Percentiles rank a stretch among this genome's conserved stretches.
These are phyloP conservation scores for Xerocomus amazonicus DNA, from an alignment of 1,284 basidiomycete species.

Conservation along the genomic window DNA sequence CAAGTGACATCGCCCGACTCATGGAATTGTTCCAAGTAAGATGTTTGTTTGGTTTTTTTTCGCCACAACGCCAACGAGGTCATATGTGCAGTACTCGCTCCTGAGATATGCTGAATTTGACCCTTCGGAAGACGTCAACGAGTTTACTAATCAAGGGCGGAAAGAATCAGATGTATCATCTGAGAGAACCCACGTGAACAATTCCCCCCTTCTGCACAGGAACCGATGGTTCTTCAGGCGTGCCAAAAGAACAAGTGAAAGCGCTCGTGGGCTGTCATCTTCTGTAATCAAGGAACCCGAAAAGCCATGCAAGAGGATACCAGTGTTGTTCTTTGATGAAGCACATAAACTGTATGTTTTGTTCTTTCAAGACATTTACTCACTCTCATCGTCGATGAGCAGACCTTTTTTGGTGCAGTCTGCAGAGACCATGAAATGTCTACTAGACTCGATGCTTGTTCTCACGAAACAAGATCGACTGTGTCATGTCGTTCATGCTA, in stretches of 20 bases:
- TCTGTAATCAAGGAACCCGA: slow-evolving; percentile 33
- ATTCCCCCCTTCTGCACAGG: slow-evolving; percentile 29
- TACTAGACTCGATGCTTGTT: slow-evolving; percentile 80
- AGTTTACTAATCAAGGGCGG: slow-evolving; percentile 25
- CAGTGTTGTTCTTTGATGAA: slow-evolving; percentile 79
- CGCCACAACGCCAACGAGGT: not conserved
- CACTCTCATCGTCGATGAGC: slow-evolving; percentile 8
- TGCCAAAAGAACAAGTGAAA: slow-evolving; percentile 25
- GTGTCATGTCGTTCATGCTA: slow-evolving; percentile 80
- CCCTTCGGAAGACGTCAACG: slow-evolving; percentile 37
- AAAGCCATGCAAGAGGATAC: slow-evolving; percentile 60
- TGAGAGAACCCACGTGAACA: slow-evolving; percentile 35
- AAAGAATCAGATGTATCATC: slow-evolving; percentile 33
- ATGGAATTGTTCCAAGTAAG: slow-evolving; percentile 78
- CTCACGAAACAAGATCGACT: slow-evolving; percentile 80
- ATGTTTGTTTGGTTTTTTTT: slow-evolving; percentile 2
- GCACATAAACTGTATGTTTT: slow-evolving; percentile 69
- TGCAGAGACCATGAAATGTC: slow-evolving; percentile 73
- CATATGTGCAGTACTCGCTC: slow-evolving; percentile 51
- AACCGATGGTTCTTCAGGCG: slow-evolving; percentile 35
- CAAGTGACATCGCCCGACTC: slow-evolving; percentile 75
- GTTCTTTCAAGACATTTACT: not conserved
- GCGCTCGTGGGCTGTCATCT: slow-evolving; percentile 30
- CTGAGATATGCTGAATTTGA: slow-evolving; percentile 69
- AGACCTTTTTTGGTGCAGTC: slow-evolving; percentile 74